A percentile compares a stretch with the other conserved stretches of the same genome.
These are phyloP conservation scores for Aphanocladium album DNA, from an alignment of 2,329 filamentous ascomycete genomes.

Conservation along the genomic window DNA sequence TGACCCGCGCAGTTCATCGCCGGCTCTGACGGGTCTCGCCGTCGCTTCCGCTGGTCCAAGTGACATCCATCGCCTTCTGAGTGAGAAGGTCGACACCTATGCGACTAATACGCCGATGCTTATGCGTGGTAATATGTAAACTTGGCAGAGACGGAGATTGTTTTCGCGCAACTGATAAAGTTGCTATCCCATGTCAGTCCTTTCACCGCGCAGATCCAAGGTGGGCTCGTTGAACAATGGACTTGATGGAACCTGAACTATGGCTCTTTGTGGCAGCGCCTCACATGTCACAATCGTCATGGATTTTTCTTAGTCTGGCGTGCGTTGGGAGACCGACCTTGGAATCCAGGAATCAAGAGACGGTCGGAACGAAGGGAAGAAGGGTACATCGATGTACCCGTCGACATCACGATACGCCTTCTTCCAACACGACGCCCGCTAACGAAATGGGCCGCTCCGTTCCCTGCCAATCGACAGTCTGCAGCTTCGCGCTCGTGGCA, in stretches of 20 bases:
- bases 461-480: not conserved
- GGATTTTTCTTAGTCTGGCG: not conserved
- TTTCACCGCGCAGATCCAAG: conserved; percentile 6
- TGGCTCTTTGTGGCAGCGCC: conserved; percentile 7
- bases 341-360: not conserved
- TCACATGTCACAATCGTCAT: conserved; percentile 12
- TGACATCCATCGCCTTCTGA: not conserved
- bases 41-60: not conserved
- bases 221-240: not conserved
- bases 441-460: conserved; percentile 6
- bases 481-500: not conserved
- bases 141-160: too few species aligned
- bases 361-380: not conserved
- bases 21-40: not conserved
- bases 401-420: not conserved
- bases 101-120: not conserved
- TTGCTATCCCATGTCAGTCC: not conserved
- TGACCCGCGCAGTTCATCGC: not conserved
- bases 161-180: too few species aligned
- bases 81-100: not conserved
- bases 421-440: not conserved
- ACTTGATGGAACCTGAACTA: not conserved
- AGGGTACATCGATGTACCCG: not conserved
- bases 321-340: too few species aligned
- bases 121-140: not conserved